Evolutionary conservation across 148 eudicot species (phyloP), one percentile per base, ranked within the genome.

Genomic region (Diospyros kaki): DNA sequence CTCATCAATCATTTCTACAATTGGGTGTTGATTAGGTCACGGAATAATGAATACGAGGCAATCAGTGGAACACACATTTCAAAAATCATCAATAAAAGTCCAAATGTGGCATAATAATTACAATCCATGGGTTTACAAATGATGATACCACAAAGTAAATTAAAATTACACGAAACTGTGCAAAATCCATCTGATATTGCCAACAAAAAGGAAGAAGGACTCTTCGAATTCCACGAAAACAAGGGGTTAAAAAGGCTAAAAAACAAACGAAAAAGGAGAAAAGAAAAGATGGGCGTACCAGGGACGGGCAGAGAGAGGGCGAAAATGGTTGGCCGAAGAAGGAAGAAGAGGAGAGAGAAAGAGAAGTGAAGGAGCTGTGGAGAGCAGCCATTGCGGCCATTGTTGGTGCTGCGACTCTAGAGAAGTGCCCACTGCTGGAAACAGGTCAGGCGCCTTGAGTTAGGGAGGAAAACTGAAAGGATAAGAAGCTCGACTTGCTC

Each of bases 311-410:
- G 58, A 86, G 50, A 71, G 90, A 79, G 75, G 87, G 84, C 44
- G 87, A 84, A 69, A 93, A 64, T 60, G 87, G 89, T 71, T 89
- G 93, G 53, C 98, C 96, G 1, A 89, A 76, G 60, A 91, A 88
- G 38, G 92, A 89, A 74, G 83, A 89, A 45, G 96, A 78, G 44
- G 96, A 84, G 71, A 93, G 83, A 82, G 89, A 87, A 70, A 93
- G 89, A 14, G 88, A 77, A 58, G 88, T 88, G 72, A 93, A 90
- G 38, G 92, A 87, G 91, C 84, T 91, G 56, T 93, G 94, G 43
- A 93, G 92, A 64, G 89, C 82, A 68, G 90, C 93, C 87, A 93
- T 85, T 75, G 66, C 76, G 28, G 28, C 28, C 28, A 28, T 28
- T 28, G 28, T 28, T 28, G 28, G 28, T 28, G 76, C 74, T 60